Percentiles rank a stretch among this genome's conserved stretches.
Evolutionary conservation across 2,329 filamentous ascomycete genomes (phyloP).

Genomic region (Shiraia sp.): DNA sequence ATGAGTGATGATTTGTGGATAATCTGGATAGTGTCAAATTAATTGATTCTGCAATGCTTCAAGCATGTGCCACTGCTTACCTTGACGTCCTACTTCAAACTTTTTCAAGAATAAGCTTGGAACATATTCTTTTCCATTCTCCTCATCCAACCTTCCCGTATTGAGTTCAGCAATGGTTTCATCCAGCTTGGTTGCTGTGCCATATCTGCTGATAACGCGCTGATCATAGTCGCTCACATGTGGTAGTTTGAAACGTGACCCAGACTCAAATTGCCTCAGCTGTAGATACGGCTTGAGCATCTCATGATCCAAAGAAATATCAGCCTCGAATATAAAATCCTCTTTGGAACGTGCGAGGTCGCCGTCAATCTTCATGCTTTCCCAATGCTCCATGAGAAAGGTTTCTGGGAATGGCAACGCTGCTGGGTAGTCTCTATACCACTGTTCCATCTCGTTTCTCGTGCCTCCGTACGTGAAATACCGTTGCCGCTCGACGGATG

Average conservation of each 20-base stretch:
- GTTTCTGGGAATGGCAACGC: conserved; percentile 35
- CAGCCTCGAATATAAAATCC: conserved; percentile 14
- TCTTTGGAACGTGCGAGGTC: conserved; percentile 24
- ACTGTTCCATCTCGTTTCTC: conserved; percentile 23
- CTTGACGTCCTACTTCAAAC: conserved; percentile 6
- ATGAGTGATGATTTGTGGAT: not conserved
- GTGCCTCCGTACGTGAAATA: conserved; percentile 32
- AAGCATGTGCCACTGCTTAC: not conserved
- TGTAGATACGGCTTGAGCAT: conserved; percentile 11
- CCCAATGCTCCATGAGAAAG: conserved; percentile 31
- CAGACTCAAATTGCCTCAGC: conserved; percentile 27
- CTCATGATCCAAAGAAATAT: conserved; percentile 20
- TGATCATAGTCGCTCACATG: not conserved
- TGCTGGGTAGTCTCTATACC: conserved; percentile 23
- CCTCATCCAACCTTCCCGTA: conserved; percentile 1
- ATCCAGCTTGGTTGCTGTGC: conserved; percentile 3
- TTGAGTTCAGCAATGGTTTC: conserved; percentile 17
- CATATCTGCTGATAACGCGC: conserved; percentile 5
- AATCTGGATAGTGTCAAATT: conserved; percentile 2
- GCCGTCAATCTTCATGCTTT: conserved; percentile 32
- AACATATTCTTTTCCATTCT: conserved; percentile 12
- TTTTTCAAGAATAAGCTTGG: conserved; percentile 25
- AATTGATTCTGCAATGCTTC: not conserved
- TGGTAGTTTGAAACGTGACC: conserved; percentile 35
- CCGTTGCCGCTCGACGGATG: conserved; percentile 5